phyloP scores from a whole-genome alignment of 2,329 filamentous ascomycete species.

The Paecilomyces variotii region DNA sequence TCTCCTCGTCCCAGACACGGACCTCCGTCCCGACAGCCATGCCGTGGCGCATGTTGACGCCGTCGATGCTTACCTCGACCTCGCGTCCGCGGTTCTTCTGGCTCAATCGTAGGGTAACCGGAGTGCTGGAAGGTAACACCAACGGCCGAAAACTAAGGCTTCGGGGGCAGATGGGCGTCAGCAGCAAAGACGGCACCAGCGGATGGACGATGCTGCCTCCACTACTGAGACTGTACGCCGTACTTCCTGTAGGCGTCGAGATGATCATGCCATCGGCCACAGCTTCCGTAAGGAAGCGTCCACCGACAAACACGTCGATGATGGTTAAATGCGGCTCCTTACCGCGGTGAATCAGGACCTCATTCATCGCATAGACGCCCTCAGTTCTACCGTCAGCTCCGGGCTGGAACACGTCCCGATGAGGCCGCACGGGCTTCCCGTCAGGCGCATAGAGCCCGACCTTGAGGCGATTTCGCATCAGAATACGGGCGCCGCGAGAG shows the following conservation, averaged over 20 bases:
- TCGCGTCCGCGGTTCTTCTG: slow-evolving; percentile 69
- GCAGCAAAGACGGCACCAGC: slow-evolving; percentile 74
- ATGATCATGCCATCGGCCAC: slow-evolving; percentile 94
- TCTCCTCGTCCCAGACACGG: slow-evolving; percentile 76
- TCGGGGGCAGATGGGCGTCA: slow-evolving; percentile 90
- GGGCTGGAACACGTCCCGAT: slow-evolving; percentile 39
- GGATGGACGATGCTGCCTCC: slow-evolving; percentile 94
- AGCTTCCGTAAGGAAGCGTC: slow-evolving; percentile 83
- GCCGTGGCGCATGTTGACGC: slow-evolving; percentile 56
- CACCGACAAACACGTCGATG: slow-evolving; percentile 84
- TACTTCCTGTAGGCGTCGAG: slow-evolving; percentile 88
- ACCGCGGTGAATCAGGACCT: slow-evolving; percentile 87
- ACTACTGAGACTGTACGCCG: slow-evolving; percentile 87
- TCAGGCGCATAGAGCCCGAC: slow-evolving; percentile 72
- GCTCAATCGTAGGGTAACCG: slow-evolving; percentile 73
- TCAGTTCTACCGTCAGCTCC: slow-evolving; percentile 23
- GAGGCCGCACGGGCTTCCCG: slow-evolving; percentile 42
- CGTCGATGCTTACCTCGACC: slow-evolving; percentile 72
- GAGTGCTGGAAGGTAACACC: slow-evolving; percentile 77
- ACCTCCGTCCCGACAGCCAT: slow-evolving; percentile 75
- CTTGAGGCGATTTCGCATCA: slow-evolving; percentile 78
- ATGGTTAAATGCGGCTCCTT: slow-evolving; percentile 83
- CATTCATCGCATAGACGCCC: slow-evolving; percentile 73
- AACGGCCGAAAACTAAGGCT: slow-evolving; percentile 87
- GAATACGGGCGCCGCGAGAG: slow-evolving; percentile 65